Base-by-base conservation (phyloP, 2,329 filamentous ascomycete species). In the Penicillium rolfsii region DNA sequence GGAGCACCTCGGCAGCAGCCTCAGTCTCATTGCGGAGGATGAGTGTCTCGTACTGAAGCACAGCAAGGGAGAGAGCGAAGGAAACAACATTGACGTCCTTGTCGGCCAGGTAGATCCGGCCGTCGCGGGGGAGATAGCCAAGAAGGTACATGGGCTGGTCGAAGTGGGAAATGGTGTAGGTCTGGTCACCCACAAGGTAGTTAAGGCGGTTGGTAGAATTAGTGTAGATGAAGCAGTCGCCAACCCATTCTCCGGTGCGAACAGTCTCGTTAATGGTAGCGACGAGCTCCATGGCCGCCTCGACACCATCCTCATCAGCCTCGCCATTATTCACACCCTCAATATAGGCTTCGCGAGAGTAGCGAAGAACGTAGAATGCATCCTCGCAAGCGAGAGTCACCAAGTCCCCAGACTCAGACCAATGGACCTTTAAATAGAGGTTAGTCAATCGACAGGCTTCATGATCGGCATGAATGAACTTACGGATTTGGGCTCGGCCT, bases 191-290 rank as follows among this genome's bases (percentile, higher is more conserved):
- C 14, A 99, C 94, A 24, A 99, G 87, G 81, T 98, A 98, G 83
- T 98, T 98, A 62, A 99, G 84, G 64, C 95, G 91, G 83, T 98
- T 97, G 9, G 93, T 96, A 76, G 86, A 91, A 83, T 96, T 98
- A 58, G 95, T 97, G 84, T 98, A 99, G 76, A 98, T 93, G 84
- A 99, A 97, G 82, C 94, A 97, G 81, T 99, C 95, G 64, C 95
- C 95, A 59, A 99, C 91, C 95, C 95, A 99, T 81, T 96, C 91
- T 69, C 94, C 95, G 22, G 94, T 97, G 66, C 91, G 90, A 55
- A 98, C 93, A 65, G 85, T 91, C 80, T 98, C 95, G 74, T 90
- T 94, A 73, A 97, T 93, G 75, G 98, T 95, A 26, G 93, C 97
- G 57, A 98, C 91, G 30, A 98, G 91, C 74, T 98, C 95, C 69